Evolutionary conservation across 1,284 basidiomycete species (phyloP), one percentile per base, ranked within the genome.

Genomic region (Violaceomyces palustris): DNA sequence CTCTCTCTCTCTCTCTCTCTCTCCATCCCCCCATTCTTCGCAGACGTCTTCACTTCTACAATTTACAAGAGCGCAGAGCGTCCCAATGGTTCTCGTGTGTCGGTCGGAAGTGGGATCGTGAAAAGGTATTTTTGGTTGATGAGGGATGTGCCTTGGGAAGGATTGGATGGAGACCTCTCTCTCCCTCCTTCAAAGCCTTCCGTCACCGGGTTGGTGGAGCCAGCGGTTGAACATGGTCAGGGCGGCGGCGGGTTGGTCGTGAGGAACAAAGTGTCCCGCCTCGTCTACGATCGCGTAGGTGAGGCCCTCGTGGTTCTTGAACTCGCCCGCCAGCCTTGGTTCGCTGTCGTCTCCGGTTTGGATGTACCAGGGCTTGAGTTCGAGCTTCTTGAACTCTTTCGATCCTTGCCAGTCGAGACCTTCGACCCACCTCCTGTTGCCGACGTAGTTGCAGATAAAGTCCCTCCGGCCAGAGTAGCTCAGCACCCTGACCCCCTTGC

Each of bases 391-490:
- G 56, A 57, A 73, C 4, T 46, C 48, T 10, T 66, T 28, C 24
- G 48, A 40, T 21, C 56, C 55, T 2, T 33, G 17, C 70, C 70
- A 73, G 6, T 60, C 45, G 14, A 73, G 45, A 4, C 54, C 58
- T 17, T 55, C 44, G 11, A 54, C 52, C 70, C 70, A 73, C 28
- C 40, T 38, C 9, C 49, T 50, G 39, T 65, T 68, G 21, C 69
- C 70, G 11, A 67, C 29, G 35, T 48, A 64, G 54, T 73, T 73
- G 56, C 70, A 73, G 42, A 71, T 71, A 34, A 67, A 69, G 35
- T 71, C 68, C 10, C 61, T 42, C 9, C 39, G 33, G 18, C 69
- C 69, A 14, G 51, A 56, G 47, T 72, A 72, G 15, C 53, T 50
- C 11, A 70, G 38, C 15, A 73, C 70, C 9, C 69, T 47, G 2